These are phyloP conservation scores for Clonostachys solani DNA, from an alignment of 2,329 filamentous ascomycete species.

Conservation along the genomic window DNA sequence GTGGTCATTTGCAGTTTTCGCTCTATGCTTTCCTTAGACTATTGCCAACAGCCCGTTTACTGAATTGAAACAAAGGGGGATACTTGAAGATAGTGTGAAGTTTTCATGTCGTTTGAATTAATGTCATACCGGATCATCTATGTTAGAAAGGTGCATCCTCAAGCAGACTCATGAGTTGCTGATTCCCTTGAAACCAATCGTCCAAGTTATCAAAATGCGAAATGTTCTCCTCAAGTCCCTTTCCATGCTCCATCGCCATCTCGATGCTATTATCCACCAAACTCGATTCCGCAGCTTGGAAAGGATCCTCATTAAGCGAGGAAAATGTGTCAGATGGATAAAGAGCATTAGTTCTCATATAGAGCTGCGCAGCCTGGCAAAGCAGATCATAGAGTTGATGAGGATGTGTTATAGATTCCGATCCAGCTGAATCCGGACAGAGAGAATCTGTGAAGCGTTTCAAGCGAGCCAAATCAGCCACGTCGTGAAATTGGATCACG, in stretches of 20 bases:
- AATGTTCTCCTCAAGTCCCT: not conserved
- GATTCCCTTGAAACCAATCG: conserved; percentile 16
- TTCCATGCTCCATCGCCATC: not conserved
- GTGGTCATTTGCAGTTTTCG: no score
- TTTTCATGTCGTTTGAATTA: no score
- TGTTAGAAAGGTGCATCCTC: not conserved
- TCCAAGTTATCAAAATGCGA: conserved; percentile 3
- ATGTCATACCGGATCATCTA: no score
- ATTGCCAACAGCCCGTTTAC: no score
- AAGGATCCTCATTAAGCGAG: not conserved
- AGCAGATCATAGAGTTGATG: conserved; percentile 25
- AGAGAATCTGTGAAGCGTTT: conserved; percentile 24
- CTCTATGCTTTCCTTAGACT: no score
- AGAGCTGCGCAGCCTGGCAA: conserved; percentile 20
- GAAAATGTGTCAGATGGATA: no score
- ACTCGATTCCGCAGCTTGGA: not conserved
- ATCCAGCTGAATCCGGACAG: conserved; percentile 4
- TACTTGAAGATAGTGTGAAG: no score
- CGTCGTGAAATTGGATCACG: conserved; percentile 11
- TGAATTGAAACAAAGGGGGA: no score
- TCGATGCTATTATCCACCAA: not conserved
- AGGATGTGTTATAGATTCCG: conserved; percentile 18
- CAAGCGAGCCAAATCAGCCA: conserved; percentile 7
- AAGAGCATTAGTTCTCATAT: conserved; percentile 8
- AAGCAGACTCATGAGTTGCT: conserved; percentile 14